Base-by-base conservation (phyloP, 176 grass and related monocot genomes). In the Rhynchospora pubera region DNA sequence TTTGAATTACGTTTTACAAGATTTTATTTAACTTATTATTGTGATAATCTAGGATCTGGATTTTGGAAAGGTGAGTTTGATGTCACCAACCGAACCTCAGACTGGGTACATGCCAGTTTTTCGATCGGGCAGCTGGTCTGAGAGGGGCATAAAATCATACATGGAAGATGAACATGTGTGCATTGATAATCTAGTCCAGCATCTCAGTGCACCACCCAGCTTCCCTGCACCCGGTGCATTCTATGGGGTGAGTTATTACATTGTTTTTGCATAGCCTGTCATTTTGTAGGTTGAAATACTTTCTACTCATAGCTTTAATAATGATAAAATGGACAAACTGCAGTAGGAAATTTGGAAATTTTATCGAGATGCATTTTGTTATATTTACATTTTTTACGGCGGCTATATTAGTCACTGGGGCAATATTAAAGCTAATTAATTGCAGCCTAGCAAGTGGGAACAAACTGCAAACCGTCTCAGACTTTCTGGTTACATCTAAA, bases 151-250 rank as follows among this genome's bases (percentile, higher is more conserved):
- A 10, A 97, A 97, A 56, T 57, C 87, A 5, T 89, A 83, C 90
- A 97, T 97, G 95, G 95, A 97, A 91, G 95, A 97, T 53, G 95
- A 94, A 21, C 90, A 97, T 79, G 46, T 94, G 65, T 85, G 95
- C 67, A 90, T 97, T 3, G 95, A 97, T 74, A 91, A 94, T 88
- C 83, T 97, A 23, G 68, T 91, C 0, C 83, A 92, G 61, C 85
- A 94, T 85, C 87, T 97, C 7, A 47, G 86, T 12, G 24, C 55
- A 16, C 52, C 42, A 2, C 64, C 66, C 16, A 74, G 21, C 72
- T 88, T 94, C 39, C 87, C 90, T 85, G 90, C 88, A 14, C 95
- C 92, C 11, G 88, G 95, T 60, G 91, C 95, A 46, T 97, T 94
- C 71, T 97, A 97, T 65, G 95, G 95, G 85, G 95, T 97, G 83